Base-by-base conservation (phyloP, 345 rosid genomes). In the Hibiscus mutabilis region DNA sequence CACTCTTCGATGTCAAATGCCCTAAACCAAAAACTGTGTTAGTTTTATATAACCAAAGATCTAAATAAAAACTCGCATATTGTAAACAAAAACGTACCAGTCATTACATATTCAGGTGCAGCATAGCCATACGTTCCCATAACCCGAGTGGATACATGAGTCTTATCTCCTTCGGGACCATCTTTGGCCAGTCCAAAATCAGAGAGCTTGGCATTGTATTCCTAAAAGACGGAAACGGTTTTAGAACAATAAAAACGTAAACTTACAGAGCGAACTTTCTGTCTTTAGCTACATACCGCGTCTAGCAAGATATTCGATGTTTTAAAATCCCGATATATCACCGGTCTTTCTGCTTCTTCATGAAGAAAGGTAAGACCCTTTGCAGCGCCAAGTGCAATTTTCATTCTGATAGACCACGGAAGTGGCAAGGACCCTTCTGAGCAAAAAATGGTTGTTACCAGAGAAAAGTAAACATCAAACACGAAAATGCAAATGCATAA, bases 121-220 rank as follows among this genome's bases (percentile, higher is more conserved):
- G 93, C 96, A 76, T 90, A 90, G 65, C 96, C 96, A 74, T 88
- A 88, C 10, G 96, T 90, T 71, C 93, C 96, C 93, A 90, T 88
- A 27, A 90, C 93, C 57, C 96, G 79, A 68, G 96, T 90, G 56
- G 96, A 90, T 59, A 90, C 96, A 29, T 90, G 96, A 24, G 93
- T 88, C 71, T 88, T 90, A 69, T 83, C 91, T 58, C 84, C n/a
- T 66, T 90, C 96, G 5, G 91, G 96, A 22, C 88, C 96, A 77
- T 90, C 92, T 82, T 90, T 90, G 33, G 96, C 96, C 52, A 90
- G 90, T 27, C 96, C 96, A 78, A 90, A 90, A 76, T 90, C 93
- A 10, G 96, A 90, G 63, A 88, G 93, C 81, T 90, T 90, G 62
- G 93, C 82, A 74, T 88, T 90, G 77, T 90, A 90, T 14, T 90